Evolutionary conservation across 129 eudicot species (phyloP).

Genomic region (Flaveria linearis): DNA sequence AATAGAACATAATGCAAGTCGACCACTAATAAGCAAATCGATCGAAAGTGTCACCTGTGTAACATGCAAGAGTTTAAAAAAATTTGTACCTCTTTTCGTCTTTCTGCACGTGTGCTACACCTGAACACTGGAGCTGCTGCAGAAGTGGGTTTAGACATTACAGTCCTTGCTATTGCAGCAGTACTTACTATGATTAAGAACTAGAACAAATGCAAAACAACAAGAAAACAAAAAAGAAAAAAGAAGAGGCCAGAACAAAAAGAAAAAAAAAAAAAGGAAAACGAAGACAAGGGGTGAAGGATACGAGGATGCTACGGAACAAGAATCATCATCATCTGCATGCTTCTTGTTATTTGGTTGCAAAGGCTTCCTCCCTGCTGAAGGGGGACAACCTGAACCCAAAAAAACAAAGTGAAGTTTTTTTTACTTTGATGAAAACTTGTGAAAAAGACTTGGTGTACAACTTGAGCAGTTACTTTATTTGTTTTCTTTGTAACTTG

Average conservation of each 20-base stretch:
- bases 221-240: neutral
- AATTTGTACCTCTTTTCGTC: constrained; percentile 68
- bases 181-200: constrained; percentile 57
- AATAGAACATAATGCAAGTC: neutral
- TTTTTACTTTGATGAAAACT: neutral
- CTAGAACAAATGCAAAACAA: constrained; percentile 16
- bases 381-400: constrained; percentile 26
- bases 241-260: neutral
- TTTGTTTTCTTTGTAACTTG: constrained; percentile 39
- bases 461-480: constrained; percentile 43
- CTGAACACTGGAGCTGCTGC: constrained; percentile 76
- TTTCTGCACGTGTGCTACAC: constrained; percentile 82
- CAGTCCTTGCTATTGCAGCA: constrained; percentile 49
- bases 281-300: constrained; percentile 47
- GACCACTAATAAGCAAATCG: neutral
- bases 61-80: neutral
- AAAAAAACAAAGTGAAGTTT: no score
- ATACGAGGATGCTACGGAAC: constrained; percentile 76
- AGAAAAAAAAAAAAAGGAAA: neutral
- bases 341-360: constrained; percentile 79
- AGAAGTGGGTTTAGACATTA: constrained; percentile 52
- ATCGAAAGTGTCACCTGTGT: constrained; percentile 1
- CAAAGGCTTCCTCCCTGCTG: constrained; percentile 62
- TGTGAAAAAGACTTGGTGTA: neutral
- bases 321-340: constrained; percentile 75